Evolutionary conservation across 2,329 filamentous ascomycete species (phyloP), one percentile per base, ranked within the genome.

Genomic region (Colletotrichum australisinense): DNA sequence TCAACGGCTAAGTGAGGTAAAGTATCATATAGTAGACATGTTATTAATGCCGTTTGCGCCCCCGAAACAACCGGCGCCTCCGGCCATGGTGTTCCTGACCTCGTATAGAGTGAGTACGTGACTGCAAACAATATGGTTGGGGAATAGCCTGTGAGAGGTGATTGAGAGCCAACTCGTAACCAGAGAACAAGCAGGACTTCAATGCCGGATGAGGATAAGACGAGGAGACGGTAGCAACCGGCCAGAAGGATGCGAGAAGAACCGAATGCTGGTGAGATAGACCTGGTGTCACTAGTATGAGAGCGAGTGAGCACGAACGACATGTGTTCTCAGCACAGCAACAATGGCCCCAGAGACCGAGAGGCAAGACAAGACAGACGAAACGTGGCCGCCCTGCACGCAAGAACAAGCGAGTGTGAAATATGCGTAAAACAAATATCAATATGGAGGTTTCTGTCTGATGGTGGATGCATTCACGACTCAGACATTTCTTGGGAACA

Each of bases 391-490:
- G 69, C 65, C 65, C 58, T 72, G 69, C 53, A 49, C 42, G n/a
- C n/a, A 58, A 28, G 26, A 58, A 69, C 32, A 56, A 49, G 66
- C 26, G 63, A 59, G 22, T 9, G 58, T 14, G 52, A 28, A 26
- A 38, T 53, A 55, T 55, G 2, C 38, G 14, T 5, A 60, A 62
- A 24, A 26, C 24, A 63, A 42, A 19, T 24, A 14, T 52, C 19
- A 32, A 63, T 11, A 38, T 49, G 24, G 38, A 28, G 14, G 35
- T 42, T 42, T 16, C 38, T 42, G 49, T 46, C 42, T n/a, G 57
- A 8, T 26, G 38, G 69, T 72, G 64, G 65, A 59, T 63, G 65
- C 65, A 72, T 63, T 49, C 70, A 73, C 70, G 59, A 69, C 66
- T 73, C 70, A 69, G 65, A 56, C 65, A 59, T 16, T 52, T 26